Evolutionary conservation across 345 rosid genomes (phyloP).

Genomic region (Abelmoschus esculentus): DNA sequence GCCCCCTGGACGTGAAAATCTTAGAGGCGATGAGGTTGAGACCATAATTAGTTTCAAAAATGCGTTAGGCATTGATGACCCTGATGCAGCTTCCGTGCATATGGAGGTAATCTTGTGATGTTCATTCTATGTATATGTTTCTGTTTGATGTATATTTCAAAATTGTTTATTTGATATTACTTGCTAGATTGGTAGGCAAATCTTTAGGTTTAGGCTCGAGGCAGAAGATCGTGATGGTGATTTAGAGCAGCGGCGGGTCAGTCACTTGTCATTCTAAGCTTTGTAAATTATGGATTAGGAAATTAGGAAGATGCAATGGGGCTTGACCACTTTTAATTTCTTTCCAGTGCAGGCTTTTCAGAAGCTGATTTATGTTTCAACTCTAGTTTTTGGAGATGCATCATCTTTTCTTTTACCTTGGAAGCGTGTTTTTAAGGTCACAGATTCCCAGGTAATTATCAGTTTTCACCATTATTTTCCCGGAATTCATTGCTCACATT

Average conservation of each 20-base stretch:
- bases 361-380: constrained; percentile 92
- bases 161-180: constrained; percentile 6
- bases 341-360: constrained; percentile 98
- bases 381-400: constrained; percentile 94
- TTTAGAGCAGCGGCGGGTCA: constrained; percentile 84
- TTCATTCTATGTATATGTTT: not conserved
- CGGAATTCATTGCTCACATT: not conserved
- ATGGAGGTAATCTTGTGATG: constrained; percentile 61
- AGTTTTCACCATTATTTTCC: constrained; percentile 5
- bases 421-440: constrained; percentile 94
- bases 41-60: constrained; percentile 62
- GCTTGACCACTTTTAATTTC: constrained; percentile 52
- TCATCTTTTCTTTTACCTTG: constrained; percentile 96
- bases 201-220: constrained; percentile 96
- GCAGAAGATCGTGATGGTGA: constrained; percentile 91
- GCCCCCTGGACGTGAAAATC: constrained; percentile 65
- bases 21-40: constrained; percentile 81
- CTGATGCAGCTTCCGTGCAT: constrained; percentile 95
- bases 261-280: constrained; percentile 19
- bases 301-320: constrained; percentile 12
- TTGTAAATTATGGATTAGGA: constrained; percentile 8
- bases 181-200: constrained; percentile 75
- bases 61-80: constrained; percentile 89
- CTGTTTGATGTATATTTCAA: not conserved
- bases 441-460: constrained; percentile 77